Evolutionary conservation across 345 rosid genomes (phyloP).

Genomic region (Aethionema arabicum): DNA sequence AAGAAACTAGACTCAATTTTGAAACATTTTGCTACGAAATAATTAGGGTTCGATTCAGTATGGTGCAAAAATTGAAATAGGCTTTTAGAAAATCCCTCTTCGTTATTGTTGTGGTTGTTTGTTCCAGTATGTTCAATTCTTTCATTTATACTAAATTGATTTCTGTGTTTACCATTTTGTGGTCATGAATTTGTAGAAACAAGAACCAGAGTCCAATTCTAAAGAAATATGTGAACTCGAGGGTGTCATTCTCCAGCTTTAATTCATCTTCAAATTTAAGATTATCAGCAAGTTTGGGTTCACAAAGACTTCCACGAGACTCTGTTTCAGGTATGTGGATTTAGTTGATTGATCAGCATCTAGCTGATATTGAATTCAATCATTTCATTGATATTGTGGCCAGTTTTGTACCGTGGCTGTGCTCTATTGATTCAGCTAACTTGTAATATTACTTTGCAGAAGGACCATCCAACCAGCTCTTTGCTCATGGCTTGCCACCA

Average conservation of each 20-base stretch:
- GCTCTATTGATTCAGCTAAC: conserved; percentile 1
- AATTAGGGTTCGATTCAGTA: not conserved
- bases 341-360: too few species aligned
- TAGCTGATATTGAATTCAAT: too few species aligned
- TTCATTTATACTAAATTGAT: conserved; percentile 12
- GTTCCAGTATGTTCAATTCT: conserved; percentile 2
- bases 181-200: not conserved
- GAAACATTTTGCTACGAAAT: not conserved
- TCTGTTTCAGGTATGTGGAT: conserved; percentile 30
- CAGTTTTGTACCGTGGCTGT: conserved; percentile 10
- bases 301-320: conserved; percentile 11
- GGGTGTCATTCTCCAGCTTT: conserved; percentile 16
- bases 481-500: conserved; percentile 31
- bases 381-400: not conserved
- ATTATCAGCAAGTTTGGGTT: conserved; percentile 19
- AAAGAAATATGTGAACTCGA: conserved; percentile 15
- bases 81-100: not conserved
- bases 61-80: not conserved
- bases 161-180: not conserved
- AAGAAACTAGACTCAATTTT: not conserved
- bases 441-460: not conserved
- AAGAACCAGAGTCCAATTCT: conserved; percentile 8
- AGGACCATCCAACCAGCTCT: conserved; percentile 21
- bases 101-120: not conserved
- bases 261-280: conserved; percentile 5